These are phyloP conservation scores for Talinum fruticosum DNA, from an alignment of 148 eudicot species.

Conservation along the genomic window DNA sequence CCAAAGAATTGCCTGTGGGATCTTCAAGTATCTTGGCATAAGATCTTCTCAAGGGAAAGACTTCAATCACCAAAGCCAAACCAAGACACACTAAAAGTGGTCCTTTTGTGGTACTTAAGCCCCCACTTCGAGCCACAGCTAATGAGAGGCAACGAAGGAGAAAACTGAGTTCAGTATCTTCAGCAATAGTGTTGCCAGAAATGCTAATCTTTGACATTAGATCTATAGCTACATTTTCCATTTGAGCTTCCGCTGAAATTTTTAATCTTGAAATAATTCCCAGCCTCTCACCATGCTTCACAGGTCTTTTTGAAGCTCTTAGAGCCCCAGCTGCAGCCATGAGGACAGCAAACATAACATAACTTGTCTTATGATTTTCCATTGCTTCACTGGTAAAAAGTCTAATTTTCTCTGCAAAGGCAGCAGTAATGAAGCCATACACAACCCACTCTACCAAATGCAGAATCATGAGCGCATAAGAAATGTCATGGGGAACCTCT, in stretches of 20 bases:
- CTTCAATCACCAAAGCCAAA: constrained; percentile 65
- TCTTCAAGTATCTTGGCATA: constrained; percentile 41
- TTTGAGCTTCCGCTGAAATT: constrained; percentile 49
- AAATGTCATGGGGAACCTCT: constrained; percentile 42
- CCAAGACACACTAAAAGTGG: constrained; percentile 60
- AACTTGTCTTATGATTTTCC: constrained; percentile 36
- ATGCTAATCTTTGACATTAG: constrained; percentile 40
- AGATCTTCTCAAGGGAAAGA: constrained; percentile 57
- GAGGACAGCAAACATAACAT: constrained; percentile 49
- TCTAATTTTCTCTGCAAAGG: constrained; percentile 44
- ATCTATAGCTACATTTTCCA: constrained; percentile 54
- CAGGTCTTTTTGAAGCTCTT: constrained; percentile 57
- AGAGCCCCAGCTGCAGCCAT: constrained; percentile 91
- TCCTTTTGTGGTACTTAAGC: constrained; percentile 40
- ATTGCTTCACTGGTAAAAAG: constrained; percentile 39
- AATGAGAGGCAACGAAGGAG: constrained; percentile 61
- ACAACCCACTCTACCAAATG: constrained; percentile 89
- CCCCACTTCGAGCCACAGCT: constrained; percentile 75
- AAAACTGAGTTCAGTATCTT: constrained; percentile 35
- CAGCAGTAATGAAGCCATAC: constrained; percentile 41
- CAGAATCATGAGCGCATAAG: constrained; percentile 69
- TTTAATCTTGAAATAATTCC: constrained; percentile 34
- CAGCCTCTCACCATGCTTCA: constrained; percentile 30
- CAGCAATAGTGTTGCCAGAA: constrained; percentile 13
- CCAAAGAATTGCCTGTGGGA: constrained; percentile 25